A percentile compares a stretch with the other conserved stretches of the same genome.
phyloP scores from a whole-genome alignment of 2,329 filamentous ascomycete genomes.

The Aspergillus sp. region DNA sequence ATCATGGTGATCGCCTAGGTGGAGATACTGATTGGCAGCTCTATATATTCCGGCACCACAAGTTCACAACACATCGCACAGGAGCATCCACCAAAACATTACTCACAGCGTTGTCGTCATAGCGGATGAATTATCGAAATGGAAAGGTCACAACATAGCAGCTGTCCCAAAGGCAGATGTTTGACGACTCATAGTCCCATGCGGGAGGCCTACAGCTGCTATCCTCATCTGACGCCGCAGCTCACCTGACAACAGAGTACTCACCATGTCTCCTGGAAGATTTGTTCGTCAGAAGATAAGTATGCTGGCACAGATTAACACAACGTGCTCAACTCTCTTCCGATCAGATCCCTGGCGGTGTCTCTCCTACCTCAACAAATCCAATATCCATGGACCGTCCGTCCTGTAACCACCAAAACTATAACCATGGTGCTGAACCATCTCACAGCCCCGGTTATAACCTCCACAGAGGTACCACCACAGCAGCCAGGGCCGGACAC shows the following conservation, averaged over 20 bases:
- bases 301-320: background rate
- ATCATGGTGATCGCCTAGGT: no score
- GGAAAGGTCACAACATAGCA: background rate
- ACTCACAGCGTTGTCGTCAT: background rate
- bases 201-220: background rate
- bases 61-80: no score
- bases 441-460: slow-evolving; percentile 5
- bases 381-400: background rate
- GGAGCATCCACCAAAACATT: background rate
- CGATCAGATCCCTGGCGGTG: background rate
- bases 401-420: background rate
- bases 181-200: background rate
- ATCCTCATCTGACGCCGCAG: background rate
- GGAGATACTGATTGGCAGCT: no score
- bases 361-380: background rate
- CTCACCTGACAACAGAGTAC: slow-evolving; percentile 1
- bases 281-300: background rate
- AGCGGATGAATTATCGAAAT: background rate
- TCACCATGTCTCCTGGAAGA: background rate
- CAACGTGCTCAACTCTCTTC: background rate
- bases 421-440: slow-evolving; percentile 9
- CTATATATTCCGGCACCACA: no score
- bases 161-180: background rate
- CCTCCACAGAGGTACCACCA: background rate
- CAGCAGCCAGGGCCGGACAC: background rate